Base-by-base conservation (phyloP, 2,329 filamentous ascomycete genomes). In the Elsinoe fawcettii region DNA sequence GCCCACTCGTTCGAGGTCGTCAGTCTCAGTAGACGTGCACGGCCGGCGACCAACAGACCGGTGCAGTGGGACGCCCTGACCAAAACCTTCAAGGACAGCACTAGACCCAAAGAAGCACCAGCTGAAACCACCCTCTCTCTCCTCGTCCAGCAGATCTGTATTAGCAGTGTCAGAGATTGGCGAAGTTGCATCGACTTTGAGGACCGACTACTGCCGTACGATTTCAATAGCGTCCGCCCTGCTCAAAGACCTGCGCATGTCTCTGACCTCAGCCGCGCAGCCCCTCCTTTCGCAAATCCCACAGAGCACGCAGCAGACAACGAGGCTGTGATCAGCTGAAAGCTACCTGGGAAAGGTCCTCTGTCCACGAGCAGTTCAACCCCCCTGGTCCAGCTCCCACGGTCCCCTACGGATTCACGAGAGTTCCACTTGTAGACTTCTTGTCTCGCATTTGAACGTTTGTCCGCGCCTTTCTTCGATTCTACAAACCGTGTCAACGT, bases 391-490 rank as follows among this genome's bases (percentile, higher is more conserved):
- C 34, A 37, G 34, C 34, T 37, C 9, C 9, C 34, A 37, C 34
- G 34, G 34, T 37, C 34, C 34, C 34, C 34, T 37, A 32, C 46
- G n/a, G 30, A 34, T 18, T 32, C n/a, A 34, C 23, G 27, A 51
- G 23, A 32, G 46, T 51, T 32, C 27, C 46, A 51, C 46, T 51
- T 51, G 25, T 25, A 51, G 30, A 51, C 46, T 3, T 51, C 46
- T 20, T 51, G 46, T 51, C 46, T 51, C 46, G 46, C 46, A 32
- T n/a, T 22, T 25, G 20, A 51, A 34, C 25, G 46, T 51, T 46
- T 46, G 34, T 37, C 41, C 20, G 41, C 46, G 16, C 34, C 46
- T 51, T 51, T 37, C 46, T 32, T 51, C 46, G 46, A 32, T 32
- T 18, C 16, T 11, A 51, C n/a, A 25, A 32, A 12, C 46, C 8